These are phyloP conservation scores for Sclerotiophoma versabilis DNA, from an alignment of 2,329 filamentous ascomycete genomes.

Conservation along the genomic window DNA sequence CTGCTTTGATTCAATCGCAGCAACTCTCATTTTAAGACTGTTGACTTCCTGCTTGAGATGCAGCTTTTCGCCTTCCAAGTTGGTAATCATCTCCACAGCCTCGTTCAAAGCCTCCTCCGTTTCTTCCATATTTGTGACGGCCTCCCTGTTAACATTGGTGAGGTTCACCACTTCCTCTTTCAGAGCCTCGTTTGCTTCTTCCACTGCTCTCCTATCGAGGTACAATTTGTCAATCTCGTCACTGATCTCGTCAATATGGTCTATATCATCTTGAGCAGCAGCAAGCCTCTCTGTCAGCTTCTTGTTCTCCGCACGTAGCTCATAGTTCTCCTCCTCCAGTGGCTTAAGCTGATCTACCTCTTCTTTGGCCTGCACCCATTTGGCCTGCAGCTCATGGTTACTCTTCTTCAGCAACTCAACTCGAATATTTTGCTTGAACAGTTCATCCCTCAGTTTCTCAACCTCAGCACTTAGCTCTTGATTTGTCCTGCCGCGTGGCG, in stretches of 20 bases:
- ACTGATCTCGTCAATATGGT: slow-evolving; percentile 16
- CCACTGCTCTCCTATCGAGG: slow-evolving; percentile 25
- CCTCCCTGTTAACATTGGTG: slow-evolving; percentile 37
- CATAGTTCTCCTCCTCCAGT: slow-evolving; percentile 35
- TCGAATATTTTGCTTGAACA: slow-evolving; percentile 44
- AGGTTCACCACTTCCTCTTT: slow-evolving; percentile 32
- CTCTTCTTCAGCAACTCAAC: slow-evolving; percentile 41
- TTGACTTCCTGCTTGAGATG: slow-evolving; percentile 29
- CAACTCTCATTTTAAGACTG: slow-evolving; percentile 29
- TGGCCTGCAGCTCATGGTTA: slow-evolving; percentile 39
- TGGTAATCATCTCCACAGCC: slow-evolving; percentile 43
- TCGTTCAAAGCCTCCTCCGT: slow-evolving; percentile 41
- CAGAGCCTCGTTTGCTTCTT: slow-evolving; percentile 32
- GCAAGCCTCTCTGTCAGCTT: slow-evolving; percentile 30
- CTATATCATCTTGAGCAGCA: slow-evolving; percentile 28
- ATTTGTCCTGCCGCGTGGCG: slow-evolving; percentile 36
- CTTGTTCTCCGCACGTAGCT: slow-evolving; percentile 37
- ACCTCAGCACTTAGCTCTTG: slow-evolving; percentile 39
- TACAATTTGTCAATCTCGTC: slow-evolving; percentile 26
- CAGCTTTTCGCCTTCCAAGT: slow-evolving; percentile 36
- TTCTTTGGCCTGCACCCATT: slow-evolving; percentile 32
- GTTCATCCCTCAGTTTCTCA: slow-evolving; percentile 32
- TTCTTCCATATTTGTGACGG: slow-evolving; percentile 33
- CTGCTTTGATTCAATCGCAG: slow-evolving; percentile 23
- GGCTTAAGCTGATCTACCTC: slow-evolving; percentile 37